Conservation (phyloP, 345 rosid species). For the Hevea brasiliensis region DNA sequence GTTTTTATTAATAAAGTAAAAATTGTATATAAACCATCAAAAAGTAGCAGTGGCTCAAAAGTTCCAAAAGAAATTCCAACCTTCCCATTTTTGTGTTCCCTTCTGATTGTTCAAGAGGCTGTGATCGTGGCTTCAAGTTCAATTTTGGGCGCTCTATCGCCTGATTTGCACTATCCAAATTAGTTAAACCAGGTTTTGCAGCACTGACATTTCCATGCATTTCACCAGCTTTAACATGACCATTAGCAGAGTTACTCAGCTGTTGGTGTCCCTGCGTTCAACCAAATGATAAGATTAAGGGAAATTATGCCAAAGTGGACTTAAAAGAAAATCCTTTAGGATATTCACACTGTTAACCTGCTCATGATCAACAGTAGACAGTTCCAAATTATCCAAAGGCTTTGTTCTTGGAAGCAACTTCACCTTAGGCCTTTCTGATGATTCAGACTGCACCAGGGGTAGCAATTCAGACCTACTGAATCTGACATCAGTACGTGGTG, state of each 20-base stretch:
- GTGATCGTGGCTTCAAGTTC: conserved; percentile 61
- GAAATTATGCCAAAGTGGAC: not conserved
- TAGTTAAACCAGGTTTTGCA: conserved; percentile 41
- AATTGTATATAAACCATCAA: not conserved
- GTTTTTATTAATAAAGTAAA: not conserved
- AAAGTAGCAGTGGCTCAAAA: not conserved
- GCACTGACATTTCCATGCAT: conserved; percentile 31
- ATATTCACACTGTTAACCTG: conserved; percentile 37
- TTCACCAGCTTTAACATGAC: conserved; percentile 32
- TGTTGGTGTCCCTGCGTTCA: conserved; percentile 35
- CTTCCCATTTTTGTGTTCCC: conserved; percentile 55
- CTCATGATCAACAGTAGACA: conserved; percentile 35
- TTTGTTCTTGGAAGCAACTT: conserved; percentile 64
- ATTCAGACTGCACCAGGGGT: conserved; percentile 41
- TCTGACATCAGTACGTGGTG: conserved; percentile 38
- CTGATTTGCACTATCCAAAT: conserved; percentile 49
- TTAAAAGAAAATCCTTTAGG: not conserved
- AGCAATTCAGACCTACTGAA: conserved; percentile 41
- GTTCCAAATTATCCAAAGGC: conserved; percentile 55
- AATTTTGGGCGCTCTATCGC: conserved; percentile 58
- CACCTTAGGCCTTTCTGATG: conserved; percentile 60
- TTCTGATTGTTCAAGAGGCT: conserved; percentile 50
- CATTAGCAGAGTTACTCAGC: conserved; percentile 24
- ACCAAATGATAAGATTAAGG: conserved; percentile 16
- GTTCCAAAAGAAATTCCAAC: conserved; percentile 30